Evolutionary conservation across 83 land plant genomes (phyloP), one percentile per base, ranked within the genome.

Genomic region (Picea abies): DNA sequence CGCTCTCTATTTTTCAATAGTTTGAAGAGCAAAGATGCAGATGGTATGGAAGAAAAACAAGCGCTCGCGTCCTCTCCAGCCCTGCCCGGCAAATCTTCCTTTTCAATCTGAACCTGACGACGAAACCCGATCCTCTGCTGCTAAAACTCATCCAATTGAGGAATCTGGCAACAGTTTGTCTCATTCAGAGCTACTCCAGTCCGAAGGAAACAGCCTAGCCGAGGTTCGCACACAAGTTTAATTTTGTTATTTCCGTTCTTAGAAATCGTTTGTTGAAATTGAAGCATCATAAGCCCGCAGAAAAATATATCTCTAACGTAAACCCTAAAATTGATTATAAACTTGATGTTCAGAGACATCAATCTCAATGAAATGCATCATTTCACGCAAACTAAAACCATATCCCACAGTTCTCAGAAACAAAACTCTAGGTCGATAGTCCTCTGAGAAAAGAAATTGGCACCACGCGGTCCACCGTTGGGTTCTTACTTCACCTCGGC

Each of bases 1-100:
- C 0, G 15, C 16, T 56, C 58, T 3, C 16, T 14, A 56, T 12
- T 56, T 14, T 56, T 56, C 60, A 12, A 12, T 56, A 14, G 60
- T 56, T 56, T 14, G 16, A 56, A 56, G 26, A 37, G 15, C 19
- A 65, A 73, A 25, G 68, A 87, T 87, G 89, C 81, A 84, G 66
- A 81, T 87, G 44, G 78, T 80, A 60, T 87, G 89, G 89, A 80
- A 79, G 76, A 83, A 83, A 72, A 83, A 52, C 76, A 81, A 60
- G 60, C 81, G 69, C 60, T 77, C 78, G 77, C 82, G 85, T 9
- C 63, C 80, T 22, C 39, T 65, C 12, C 52, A 15, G 8, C 39
- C 60, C 3, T 26, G 62, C 26, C 79, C 61, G 11, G 19, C 56
- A 52, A 79, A 79, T 71, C 89, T 87, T 20, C 89, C 89, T 79